Base-by-base conservation (phyloP, 352 stramenopile genomes). In the Hyaloperonospora brassicae region DNA sequence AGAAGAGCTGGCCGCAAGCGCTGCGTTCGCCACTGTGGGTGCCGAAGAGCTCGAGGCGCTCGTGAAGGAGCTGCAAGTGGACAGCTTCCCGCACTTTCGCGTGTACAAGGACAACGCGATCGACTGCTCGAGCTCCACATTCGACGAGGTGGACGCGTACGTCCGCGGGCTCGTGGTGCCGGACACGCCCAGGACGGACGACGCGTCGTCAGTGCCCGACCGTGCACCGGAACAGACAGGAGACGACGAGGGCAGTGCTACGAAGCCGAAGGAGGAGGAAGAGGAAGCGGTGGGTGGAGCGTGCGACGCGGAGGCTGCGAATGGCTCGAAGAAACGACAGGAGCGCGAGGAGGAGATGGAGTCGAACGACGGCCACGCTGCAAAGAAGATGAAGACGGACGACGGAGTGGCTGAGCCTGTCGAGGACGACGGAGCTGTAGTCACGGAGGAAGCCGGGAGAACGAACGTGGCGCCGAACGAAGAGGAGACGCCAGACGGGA, bases 1-100 rank as follows among this genome's bases (percentile, higher is more conserved):
- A 11, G 62, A 79, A 21, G 68, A 90, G 47, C 48, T 68, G 6
- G 25, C 13, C n/a, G 34, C 17, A 13, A 47, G 43, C 23, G 64
- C 59, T 17, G 42, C 48, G 5, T 91, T 89, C 47, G 21, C 73
- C 25, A 73, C 72, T 36, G 65, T 89, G 46, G 72, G 72, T 46
- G 76, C 74, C 8, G 72, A 86, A 22, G 57, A 86, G 47, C 66
- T 89, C 14, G 76, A 87, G 48, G 66, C 75, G 34, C 64, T 91
- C 2, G 75, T 71, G 45, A 73, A 87, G 40, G 78, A 87, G 57
- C 55, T 87, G n/a, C 74, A 86, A 35, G 76, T 91, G 35, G 70
- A 86, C 50, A 79, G 72, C 53, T 87, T 85, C 64, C 81, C 81
- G n/a, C 70, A 73, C 51, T 86, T 91, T 50, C 79, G 79, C 57